phyloP scores from a whole-genome alignment of 257 asterid species.

The Salvia miltiorrhiza region DNA sequence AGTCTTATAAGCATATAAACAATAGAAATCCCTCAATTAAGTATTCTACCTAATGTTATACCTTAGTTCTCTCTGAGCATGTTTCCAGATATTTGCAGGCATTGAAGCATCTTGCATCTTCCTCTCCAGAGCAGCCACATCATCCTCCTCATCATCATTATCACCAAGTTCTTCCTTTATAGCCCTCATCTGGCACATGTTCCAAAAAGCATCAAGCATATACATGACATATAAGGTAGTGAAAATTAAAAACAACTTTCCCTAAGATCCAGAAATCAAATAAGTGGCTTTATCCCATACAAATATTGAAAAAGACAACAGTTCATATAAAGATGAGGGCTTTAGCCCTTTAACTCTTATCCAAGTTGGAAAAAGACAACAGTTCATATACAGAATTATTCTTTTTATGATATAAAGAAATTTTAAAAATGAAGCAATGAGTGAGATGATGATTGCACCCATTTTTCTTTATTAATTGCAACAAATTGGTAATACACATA shows the following conservation, averaged over 20 bases:
- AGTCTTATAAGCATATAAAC: neutral
- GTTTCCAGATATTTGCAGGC: constrained; percentile 96
- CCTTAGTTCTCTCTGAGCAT: constrained; percentile 94
- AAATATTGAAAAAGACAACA: constrained; percentile 1
- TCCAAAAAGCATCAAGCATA: constrained; percentile 19
- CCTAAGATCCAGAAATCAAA: constrained; percentile 6
- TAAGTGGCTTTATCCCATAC: neutral
- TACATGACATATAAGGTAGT: constrained; percentile 7
- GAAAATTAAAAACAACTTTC: neutral
- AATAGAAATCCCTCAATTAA: neutral
- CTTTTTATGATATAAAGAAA: neutral
- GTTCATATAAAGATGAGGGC: neutral
- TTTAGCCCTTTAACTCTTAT: neutral
- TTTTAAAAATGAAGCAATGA: neutral
- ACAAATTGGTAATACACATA: constrained; percentile 2
- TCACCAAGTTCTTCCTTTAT: constrained; percentile 98
- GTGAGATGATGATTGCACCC: neutral
- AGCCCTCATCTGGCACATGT: constrained; percentile 84
- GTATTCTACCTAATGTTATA: constrained; percentile 21
- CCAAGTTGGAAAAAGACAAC: constrained; percentile 2
- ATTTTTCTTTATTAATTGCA: neutral
- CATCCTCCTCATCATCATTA: constrained; percentile 97
- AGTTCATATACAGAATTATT: neutral
- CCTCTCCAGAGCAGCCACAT: constrained; percentile 87
- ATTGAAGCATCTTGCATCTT: constrained; percentile 95